Evolutionary conservation across 2,329 filamentous ascomycete species (phyloP), one percentile per base, ranked within the genome.

Genomic region (Monosporascus sp.): DNA sequence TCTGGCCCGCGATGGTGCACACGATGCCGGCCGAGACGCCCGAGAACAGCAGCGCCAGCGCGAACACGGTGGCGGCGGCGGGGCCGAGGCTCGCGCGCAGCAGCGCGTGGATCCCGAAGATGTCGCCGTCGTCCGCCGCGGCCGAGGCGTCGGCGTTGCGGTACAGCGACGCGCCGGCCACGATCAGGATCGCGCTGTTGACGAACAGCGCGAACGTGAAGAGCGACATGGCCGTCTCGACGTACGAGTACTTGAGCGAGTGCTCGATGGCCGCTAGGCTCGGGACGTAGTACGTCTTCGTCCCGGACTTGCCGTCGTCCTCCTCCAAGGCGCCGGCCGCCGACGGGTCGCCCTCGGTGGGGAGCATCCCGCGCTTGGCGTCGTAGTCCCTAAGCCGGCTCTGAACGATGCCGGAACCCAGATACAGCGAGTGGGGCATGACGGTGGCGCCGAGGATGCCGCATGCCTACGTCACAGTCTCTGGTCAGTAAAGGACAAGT

Each of bases 1-100:
- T 94, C 68, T 96, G 90, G 0, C 90, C 90, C 0, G 90, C 82
- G 60, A 96, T 94, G 1, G 91, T 96, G 72, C 90, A 95, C 2
- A 95, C 87, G 37, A 96, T 89, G 6, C 90, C 90, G 0, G 90
- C 90, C 0, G 86, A 89, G 14, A 90, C 80, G 8, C 90, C 90
- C 0, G 87, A 92, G 1, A 95, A 80, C 0, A 96, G 79, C 1
- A 96, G 74, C 0, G 90, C 89, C 2, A 95, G 75, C 0, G 89
- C 89, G 58, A 96, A 96, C n/a, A 96, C 76, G 3, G 88, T 89
- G 2, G 89, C 91, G 0, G 90, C 91, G 0, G 81, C 87, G 0
- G 86, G 84, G 0, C 87, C 84, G 50, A 96, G 83, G 51, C 82
- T 86, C 0, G 70, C 63, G 0, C 84, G 80, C 0, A 96, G 81